Evolutionary conservation across 352 stramenopile genomes (phyloP).

Genomic region (Blastocystis sp.): DNA sequence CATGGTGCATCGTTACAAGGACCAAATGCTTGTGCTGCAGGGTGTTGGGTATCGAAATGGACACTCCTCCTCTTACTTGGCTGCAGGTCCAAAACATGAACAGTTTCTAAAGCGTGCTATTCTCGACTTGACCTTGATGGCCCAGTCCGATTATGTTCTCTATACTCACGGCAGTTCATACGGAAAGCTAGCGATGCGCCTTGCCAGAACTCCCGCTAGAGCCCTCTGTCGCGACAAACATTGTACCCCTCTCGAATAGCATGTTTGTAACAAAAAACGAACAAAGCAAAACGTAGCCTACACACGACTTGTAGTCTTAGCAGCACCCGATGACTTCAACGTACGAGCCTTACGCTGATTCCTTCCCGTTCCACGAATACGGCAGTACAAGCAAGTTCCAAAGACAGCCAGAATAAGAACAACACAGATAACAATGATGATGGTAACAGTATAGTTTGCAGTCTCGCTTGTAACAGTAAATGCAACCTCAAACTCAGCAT

Average conservation of each 20-base stretch:
- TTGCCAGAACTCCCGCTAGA: not conserved
- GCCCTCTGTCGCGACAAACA: not conserved
- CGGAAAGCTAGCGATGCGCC: not conserved
- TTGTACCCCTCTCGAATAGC: not conserved
- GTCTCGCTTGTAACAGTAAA: not conserved
- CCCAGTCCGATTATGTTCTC: not conserved
- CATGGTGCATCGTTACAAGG: not conserved
- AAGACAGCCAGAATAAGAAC: constrained; percentile 23
- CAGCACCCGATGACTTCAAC: constrained; percentile 2
- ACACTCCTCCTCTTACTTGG: constrained; percentile 5
- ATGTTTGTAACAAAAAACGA: not conserved
- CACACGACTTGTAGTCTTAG: constrained; percentile 16
- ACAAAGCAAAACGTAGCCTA: not conserved
- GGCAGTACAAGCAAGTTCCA: not conserved
- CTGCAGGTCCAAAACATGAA: not conserved
- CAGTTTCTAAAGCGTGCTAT: not conserved
- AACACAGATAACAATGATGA: constrained; percentile 28
- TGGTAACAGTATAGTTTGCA: not conserved
- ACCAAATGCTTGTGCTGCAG: not conserved
- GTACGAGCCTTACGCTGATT: not conserved
- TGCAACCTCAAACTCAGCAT: not conserved
- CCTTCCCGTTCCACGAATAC: constrained; percentile 48
- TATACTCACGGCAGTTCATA: constrained; percentile 30
- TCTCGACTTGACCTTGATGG: not conserved
- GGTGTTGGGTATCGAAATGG: not conserved